Base-by-base conservation (phyloP, 2,329 filamentous ascomycete genomes). In the Diaporthe citri region DNA sequence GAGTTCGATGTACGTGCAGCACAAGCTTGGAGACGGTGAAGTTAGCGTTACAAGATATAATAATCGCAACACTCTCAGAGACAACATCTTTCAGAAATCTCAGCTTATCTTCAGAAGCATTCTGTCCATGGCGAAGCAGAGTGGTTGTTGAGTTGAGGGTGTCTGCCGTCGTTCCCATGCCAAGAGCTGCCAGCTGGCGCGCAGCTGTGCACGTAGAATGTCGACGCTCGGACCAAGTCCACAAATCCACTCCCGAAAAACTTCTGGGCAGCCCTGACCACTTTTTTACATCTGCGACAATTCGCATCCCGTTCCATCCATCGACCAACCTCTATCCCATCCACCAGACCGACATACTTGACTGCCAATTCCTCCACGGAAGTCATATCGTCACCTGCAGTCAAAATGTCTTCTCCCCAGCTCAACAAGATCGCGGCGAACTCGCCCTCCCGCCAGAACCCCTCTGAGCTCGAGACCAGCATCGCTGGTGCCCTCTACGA, bases 371-470 rank as follows among this genome's bases (percentile, higher is more conserved):
- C 70, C 56, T 76, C 72, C 72, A 41, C 62, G 74, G 72, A 74
- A 76, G 56, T 69, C 74, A 80, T 79, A 79, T 80, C 76, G 73
- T 72, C 72, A 73, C 51, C 48, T 84, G 79, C 85, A 83, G 87
- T 87, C 88, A 91, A 85, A 84, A 92, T 92, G 91, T 89, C 86
- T 86, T 84, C 85, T 84, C 87, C 94, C 88, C 90, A 94, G 86
- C 89, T 97, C 86, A 98, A 98, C 94, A 98, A 98, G 95, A 98
- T 98, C 88, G 95, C 96, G 86, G 88, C 93, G 87, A 98, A 97
- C 93, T 97, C 95, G 93, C 94, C 96, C 82, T 98, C 96, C 89
- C 93, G 95, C 91, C 92, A 94, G 87, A 97, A 93, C 89, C 97
- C 97, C 82, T 97, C 95, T 82, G 97, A 99, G 93, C 93, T 98